phyloP scores from a whole-genome alignment of 345 rosid species.

The Eucalyptus leucophloia region DNA sequence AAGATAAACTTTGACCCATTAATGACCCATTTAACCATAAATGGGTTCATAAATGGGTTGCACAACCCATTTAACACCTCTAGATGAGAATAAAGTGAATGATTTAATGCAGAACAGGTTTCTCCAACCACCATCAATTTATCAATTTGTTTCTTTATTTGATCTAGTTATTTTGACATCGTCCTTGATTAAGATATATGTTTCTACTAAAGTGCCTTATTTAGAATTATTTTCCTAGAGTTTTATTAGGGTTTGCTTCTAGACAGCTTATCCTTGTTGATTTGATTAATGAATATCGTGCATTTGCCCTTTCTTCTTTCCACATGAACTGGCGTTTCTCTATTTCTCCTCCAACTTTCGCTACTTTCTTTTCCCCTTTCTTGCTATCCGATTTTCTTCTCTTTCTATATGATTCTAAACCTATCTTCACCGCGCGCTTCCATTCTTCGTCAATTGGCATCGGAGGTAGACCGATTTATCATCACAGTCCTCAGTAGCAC shows the following conservation, averaged over 20 bases:
- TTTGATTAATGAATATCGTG: not conserved
- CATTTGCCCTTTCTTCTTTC: not conserved
- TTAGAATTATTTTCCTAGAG: not conserved
- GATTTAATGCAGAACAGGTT: not conserved
- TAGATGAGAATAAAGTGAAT: not conserved
- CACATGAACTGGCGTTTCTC: not conserved
- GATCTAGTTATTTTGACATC: not conserved
- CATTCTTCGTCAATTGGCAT: not conserved
- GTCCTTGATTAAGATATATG: not conserved
- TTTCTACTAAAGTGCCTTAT: not conserved
- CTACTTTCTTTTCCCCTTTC: not conserved
- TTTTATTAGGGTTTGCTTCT: not conserved
- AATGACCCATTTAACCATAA: too few species aligned
- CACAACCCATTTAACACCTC: too few species aligned
- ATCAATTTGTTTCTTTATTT: not conserved
- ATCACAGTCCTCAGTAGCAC: not conserved
- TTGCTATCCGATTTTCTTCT: not conserved
- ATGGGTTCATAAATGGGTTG: too few species aligned
- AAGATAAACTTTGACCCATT: too few species aligned
- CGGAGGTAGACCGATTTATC: not conserved
- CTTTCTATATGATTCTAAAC: not conserved
- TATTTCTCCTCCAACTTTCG: not conserved
- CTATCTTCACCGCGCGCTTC: not conserved
- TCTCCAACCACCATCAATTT: not conserved
- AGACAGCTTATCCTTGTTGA: not conserved